Conservation (phyloP, 306 rosid genomes). For the Astragalus glycyphyllos region DNA sequence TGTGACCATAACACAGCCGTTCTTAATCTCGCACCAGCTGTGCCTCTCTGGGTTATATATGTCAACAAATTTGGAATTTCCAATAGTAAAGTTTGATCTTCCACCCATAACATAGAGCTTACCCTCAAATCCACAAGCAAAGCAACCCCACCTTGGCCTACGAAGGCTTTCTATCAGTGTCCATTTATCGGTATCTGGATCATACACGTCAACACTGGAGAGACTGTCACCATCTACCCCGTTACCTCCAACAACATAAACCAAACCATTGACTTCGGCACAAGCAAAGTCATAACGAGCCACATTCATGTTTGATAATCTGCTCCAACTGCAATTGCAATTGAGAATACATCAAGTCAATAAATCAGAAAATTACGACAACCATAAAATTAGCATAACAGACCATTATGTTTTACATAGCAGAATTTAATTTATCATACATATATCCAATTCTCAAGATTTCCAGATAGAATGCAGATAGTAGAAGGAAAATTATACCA, state of each 20-base stretch:
- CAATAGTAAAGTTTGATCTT: slow-evolving; percentile 93
- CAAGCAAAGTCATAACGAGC: slow-evolving; percentile 89
- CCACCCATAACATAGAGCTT: slow-evolving; percentile 97
- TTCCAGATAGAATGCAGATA: slow-evolving; percentile 30
- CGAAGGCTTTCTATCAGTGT: slow-evolving; percentile 79
- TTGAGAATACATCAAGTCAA: slow-evolving; percentile 28
- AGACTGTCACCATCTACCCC: slow-evolving; percentile 71
- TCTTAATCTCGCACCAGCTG: slow-evolving; percentile 87
- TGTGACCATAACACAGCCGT: slow-evolving; percentile 99
- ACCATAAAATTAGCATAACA: background rate
- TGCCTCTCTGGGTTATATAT: slow-evolving; percentile 74
- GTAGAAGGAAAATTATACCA: slow-evolving; percentile 37
- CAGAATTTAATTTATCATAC: slow-evolving; percentile 2
- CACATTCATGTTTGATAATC: slow-evolving; percentile 65
- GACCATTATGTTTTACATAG: slow-evolving; percentile 2
- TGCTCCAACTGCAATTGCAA: slow-evolving; percentile 75
- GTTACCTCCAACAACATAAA: slow-evolving; percentile 80
- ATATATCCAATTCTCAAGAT: slow-evolving; percentile 15
- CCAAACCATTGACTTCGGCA: slow-evolving; percentile 74
- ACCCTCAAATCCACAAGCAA: slow-evolving; percentile 87
- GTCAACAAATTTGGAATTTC: slow-evolving; percentile 87
- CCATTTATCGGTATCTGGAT: slow-evolving; percentile 79
- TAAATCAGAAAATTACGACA: background rate
- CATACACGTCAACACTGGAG: slow-evolving; percentile 80
- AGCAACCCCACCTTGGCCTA: slow-evolving; percentile 94